Percentiles rank a stretch among this genome's conserved stretches.
These are phyloP conservation scores for Chaetomium cochliodes DNA, from an alignment of 495 filamentous ascomycete genomes.

Conservation along the genomic window DNA sequence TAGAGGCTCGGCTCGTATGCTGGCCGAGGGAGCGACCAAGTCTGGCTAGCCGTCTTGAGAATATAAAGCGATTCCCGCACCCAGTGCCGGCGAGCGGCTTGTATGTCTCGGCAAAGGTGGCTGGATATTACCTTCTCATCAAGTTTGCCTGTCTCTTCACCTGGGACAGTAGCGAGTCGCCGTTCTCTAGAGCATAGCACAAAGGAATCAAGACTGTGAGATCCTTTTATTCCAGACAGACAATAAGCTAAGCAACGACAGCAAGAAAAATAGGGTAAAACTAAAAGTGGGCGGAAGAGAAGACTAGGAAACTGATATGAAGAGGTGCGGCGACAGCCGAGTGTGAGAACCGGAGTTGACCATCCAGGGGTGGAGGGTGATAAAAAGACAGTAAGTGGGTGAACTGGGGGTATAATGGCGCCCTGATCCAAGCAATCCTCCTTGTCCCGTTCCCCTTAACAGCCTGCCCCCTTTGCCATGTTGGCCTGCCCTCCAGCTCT, in stretches of 20 bases:
- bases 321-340: conserved; percentile 12
- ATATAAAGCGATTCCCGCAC: too few species aligned
- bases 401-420: conserved; percentile 5
- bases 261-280: conserved; percentile 15
- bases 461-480: neutral
- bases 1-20: too few species aligned
- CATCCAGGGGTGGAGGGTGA: neutral
- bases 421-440: conserved; percentile 13
- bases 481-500: neutral
- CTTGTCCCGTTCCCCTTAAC: neutral
- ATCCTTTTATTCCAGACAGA: conserved; percentile 26
- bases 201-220: neutral
- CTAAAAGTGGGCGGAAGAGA: neutral
- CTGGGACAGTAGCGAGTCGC: neutral
- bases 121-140: too few species aligned
- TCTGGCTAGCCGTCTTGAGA: too few species aligned
- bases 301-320: conserved; percentile 21
- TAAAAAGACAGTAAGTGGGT: neutral
- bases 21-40: too few species aligned
- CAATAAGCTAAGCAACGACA: conserved; percentile 23
- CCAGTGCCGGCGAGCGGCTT: too few species aligned
- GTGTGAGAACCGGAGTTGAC: conserved; percentile 7
- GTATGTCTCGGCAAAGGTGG: too few species aligned
- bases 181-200: neutral
- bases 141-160: neutral